Evolutionary conservation across 371 early-diverging fungal genomes (phyloP).

Genomic region (Saksenaea oblongispora): DNA sequence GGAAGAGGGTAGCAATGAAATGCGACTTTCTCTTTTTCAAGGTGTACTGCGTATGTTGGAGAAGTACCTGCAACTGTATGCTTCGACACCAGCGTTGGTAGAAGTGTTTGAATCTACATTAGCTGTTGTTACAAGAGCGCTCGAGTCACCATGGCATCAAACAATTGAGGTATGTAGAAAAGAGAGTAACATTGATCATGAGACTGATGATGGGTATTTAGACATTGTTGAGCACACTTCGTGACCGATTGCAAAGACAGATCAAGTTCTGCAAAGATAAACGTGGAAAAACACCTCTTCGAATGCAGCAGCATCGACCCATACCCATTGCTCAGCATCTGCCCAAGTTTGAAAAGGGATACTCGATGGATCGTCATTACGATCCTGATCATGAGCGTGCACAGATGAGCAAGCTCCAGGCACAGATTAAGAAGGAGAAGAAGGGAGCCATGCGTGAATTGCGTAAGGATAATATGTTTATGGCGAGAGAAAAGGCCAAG

Average conservation of each 20-base stretch:
- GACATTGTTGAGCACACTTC: conserved; percentile 21
- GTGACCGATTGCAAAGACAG: conserved; percentile 53
- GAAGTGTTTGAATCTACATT: conserved; percentile 61
- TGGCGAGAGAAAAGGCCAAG: conserved; percentile 74
- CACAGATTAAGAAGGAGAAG: conserved; percentile 84
- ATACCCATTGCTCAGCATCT: conserved; percentile 86
- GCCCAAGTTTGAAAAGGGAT: conserved; percentile 90
- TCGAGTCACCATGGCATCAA: conserved; percentile 27
- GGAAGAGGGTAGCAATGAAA: conserved; percentile 14
- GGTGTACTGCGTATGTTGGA: conserved; percentile 48
- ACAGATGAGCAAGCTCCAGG: conserved; percentile 73
- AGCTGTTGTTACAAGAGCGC: conserved; percentile 34
- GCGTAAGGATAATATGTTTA: conserved; percentile 89
- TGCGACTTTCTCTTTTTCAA: conserved; percentile 37
- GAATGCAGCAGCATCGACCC: conserved; percentile 83
- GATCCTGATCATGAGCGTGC: conserved; percentile 79
- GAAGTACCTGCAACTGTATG: conserved; percentile 56
- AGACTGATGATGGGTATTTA: conserved; percentile 7
- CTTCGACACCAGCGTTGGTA: conserved; percentile 57
- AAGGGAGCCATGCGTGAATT: conserved; percentile 94
- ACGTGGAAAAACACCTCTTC: conserved; percentile 69
- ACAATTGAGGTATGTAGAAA: conserved; percentile 31
- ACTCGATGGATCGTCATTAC: conserved; percentile 80
- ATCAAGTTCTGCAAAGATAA: conserved; percentile 58
- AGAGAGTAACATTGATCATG: background rate